These are phyloP conservation scores for Aleurites moluccanus DNA, from an alignment of 441 rosid species.

Conservation along the genomic window DNA sequence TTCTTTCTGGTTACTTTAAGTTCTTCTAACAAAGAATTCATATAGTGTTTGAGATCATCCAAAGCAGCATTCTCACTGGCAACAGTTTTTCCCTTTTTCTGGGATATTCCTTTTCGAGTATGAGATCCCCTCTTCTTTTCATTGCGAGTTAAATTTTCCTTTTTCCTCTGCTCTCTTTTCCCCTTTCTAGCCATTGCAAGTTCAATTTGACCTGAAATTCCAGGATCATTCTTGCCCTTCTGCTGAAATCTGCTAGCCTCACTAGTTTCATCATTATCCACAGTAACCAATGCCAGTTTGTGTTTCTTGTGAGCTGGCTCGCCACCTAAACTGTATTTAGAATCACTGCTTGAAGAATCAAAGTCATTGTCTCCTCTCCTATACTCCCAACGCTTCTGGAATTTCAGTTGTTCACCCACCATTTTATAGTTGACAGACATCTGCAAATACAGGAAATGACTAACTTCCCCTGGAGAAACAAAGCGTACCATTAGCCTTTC, in stretches of 20 bases:
- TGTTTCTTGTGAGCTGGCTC: constrained; percentile 36
- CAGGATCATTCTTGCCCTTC: constrained; percentile 26
- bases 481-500: neutral
- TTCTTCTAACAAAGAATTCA: constrained; percentile 51
- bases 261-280: constrained; percentile 33
- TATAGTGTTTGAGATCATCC: constrained; percentile 44
- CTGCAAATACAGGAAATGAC: constrained; percentile 13
- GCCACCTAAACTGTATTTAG: constrained; percentile 30
- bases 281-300: constrained; percentile 30
- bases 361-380: constrained; percentile 40
- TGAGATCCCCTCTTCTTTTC: constrained; percentile 26
- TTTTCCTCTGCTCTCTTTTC: constrained; percentile 27
- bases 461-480: constrained; percentile 5
- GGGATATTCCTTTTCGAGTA: neutral
- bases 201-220: constrained; percentile 19
- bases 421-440: constrained; percentile 24
- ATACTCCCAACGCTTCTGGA: constrained; percentile 55
- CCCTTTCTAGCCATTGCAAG: constrained; percentile 31
- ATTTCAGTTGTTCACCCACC: constrained; percentile 35
- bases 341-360: constrained; percentile 49
- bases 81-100: constrained; percentile 32
- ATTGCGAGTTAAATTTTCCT: constrained; percentile 9
- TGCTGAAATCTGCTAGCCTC: constrained; percentile 29
- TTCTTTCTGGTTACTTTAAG: constrained; percentile 45
- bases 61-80: constrained; percentile 31